Evolutionary conservation across 1,284 basidiomycete genomes (phyloP).

Genomic region (Ceratobasidium sp.): DNA sequence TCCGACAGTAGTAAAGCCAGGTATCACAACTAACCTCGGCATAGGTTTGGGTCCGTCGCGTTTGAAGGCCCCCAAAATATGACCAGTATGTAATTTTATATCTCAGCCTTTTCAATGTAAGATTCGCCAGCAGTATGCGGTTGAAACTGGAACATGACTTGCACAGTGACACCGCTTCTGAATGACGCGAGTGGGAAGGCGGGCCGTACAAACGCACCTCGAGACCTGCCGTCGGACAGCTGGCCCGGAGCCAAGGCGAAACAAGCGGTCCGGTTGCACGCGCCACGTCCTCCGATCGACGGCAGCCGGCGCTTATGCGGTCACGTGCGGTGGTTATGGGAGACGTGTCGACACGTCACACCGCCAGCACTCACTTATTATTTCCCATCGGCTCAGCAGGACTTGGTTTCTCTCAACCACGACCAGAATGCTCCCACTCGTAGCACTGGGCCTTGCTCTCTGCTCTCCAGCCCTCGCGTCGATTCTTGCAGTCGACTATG

Average conservation of each 20-base stretch:
- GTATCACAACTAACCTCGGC: neutral
- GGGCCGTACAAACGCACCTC: too few relatives aligned
- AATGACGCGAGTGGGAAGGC: too few relatives aligned
- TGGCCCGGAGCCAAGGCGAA: too few relatives aligned
- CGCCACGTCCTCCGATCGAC: too few relatives aligned
- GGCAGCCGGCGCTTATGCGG: conserved; percentile 22
- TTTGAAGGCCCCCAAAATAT: conserved; percentile 68
- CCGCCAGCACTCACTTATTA: conserved; percentile 11
- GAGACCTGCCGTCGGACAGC: too few relatives aligned
- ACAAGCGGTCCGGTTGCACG: too few relatives aligned
- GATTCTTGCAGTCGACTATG: conserved; percentile 94
- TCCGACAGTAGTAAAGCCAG: too few relatives aligned
- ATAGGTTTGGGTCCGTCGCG: conserved; percentile 70
- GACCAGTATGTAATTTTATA: conserved; percentile 56
- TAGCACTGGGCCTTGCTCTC: conserved; percentile 10
- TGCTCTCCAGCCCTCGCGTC: conserved; percentile 58
- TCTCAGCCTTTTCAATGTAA: too few relatives aligned
- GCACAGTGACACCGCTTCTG: too few relatives aligned
- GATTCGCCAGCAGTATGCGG: too few relatives aligned
- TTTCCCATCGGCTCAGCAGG: neutral
- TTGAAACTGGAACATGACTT: too few relatives aligned
- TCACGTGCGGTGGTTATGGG: conserved; percentile 27
- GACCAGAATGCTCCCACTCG: conserved; percentile 17
- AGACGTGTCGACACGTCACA: conserved; percentile 38
- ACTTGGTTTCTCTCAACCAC: neutral